Percentiles rank a stretch among this genome's conserved stretches.
phyloP scores from a whole-genome alignment of 2,329 filamentous ascomycete species.

The Calonectria fujianensis region DNA sequence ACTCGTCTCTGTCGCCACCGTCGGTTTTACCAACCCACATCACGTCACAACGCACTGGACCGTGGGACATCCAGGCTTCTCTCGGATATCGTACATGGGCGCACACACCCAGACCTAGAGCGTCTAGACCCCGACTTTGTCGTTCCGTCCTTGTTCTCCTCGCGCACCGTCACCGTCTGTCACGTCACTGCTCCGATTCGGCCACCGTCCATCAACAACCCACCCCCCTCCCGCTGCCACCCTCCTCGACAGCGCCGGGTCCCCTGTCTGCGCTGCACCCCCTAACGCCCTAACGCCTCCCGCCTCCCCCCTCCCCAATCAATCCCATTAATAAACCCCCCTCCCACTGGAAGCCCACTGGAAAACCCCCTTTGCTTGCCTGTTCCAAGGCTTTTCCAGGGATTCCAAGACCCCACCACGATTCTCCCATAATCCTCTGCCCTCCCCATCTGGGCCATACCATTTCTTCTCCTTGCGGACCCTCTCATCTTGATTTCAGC shows the following conservation, averaged over 20 bases:
- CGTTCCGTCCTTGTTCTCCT: slow-evolving; percentile 21
- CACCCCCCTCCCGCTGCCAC: slow-evolving; percentile 31
- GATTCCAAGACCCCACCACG: slow-evolving; percentile 54
- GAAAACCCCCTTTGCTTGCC: slow-evolving; percentile 46
- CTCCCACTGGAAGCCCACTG: slow-evolving; percentile 38
- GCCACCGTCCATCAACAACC: slow-evolving; percentile 29
- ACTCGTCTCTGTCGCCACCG: slow-evolving; percentile 1
- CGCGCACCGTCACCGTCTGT: slow-evolving; percentile 34
- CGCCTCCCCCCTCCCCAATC: slow-evolving; percentile 40
- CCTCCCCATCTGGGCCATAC: slow-evolving; percentile 35
- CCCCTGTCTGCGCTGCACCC: slow-evolving; percentile 26
- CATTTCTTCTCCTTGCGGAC: slow-evolving; percentile 45
- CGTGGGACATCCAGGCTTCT: slow-evolving; percentile 2
- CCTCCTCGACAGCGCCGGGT: slow-evolving; percentile 7
- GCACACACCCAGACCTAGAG: slow-evolving; percentile 12
- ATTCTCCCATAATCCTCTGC: slow-evolving; percentile 46
- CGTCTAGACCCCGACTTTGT: slow-evolving; percentile 19
- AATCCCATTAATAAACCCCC: slow-evolving; percentile 40
- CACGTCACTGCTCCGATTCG: slow-evolving; percentile 34
- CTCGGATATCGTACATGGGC: slow-evolving; percentile 21
- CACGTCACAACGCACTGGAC: slow-evolving; percentile 28
- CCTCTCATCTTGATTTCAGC: slow-evolving; percentile 28
- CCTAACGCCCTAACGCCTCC: slow-evolving; percentile 38
- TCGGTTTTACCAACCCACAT: slow-evolving; percentile 11
- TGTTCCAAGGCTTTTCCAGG: slow-evolving; percentile 53